Evolutionary conservation across 2,329 filamentous ascomycete species (phyloP).

Genomic region (Amesomyces nigricolor): DNA sequence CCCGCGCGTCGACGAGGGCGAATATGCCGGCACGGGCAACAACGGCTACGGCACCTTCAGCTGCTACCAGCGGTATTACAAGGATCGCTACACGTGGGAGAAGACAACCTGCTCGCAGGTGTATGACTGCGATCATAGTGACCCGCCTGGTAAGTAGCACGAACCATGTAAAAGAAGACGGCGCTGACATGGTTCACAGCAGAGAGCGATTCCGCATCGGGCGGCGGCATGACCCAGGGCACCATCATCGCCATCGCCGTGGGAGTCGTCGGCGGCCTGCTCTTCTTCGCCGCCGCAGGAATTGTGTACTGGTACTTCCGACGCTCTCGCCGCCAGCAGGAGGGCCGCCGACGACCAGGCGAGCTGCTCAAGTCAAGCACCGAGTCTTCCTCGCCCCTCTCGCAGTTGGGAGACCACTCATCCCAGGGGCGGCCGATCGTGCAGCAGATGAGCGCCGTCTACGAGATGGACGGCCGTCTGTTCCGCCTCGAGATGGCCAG

Average conservation of each 20-base stretch:
- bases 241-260: conserved; percentile 25
- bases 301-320: conserved; percentile 21
- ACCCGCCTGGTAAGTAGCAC: conserved; percentile 2
- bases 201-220: not conserved
- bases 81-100: conserved; percentile 27
- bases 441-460: not conserved
- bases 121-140: conserved; percentile 31
- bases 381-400: not conserved
- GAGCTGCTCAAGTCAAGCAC: not conserved
- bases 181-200: not conserved
- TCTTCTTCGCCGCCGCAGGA: conserved; percentile 15
- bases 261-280: conserved; percentile 19
- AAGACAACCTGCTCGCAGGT: conserved; percentile 27
- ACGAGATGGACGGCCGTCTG: conserved; percentile 19
- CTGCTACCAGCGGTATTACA: conserved; percentile 29
- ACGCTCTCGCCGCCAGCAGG: conserved; percentile 3
- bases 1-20: conserved; percentile 27
- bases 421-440: not conserved
- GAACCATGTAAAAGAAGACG: not conserved
- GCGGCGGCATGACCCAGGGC: conserved; percentile 17
- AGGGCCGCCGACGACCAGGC: not conserved
- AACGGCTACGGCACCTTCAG: conserved; percentile 31
- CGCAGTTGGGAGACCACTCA: not conserved
- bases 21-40: conserved; percentile 30
- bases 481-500: conserved; percentile 20